Base-by-base conservation (phyloP, 305 asterid species). In the Coffea humblotiana region DNA sequence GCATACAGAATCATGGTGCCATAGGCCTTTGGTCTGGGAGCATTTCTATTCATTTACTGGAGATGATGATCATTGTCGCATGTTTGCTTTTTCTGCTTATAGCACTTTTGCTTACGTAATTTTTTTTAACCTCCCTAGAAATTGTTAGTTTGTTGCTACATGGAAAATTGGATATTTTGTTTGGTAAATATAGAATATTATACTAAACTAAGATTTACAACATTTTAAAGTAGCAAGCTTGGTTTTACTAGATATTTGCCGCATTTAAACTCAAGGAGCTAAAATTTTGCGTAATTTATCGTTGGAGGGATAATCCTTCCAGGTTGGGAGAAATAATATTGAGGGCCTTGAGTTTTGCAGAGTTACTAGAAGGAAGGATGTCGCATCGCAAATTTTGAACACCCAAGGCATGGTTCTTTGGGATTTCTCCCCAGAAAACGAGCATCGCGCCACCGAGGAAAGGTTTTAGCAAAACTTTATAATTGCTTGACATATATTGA, bases 1-100 rank as follows among this genome's bases (percentile, higher is more conserved):
- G 96, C 90, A 89, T 82, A 27, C 37, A 3, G 58, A 35, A 71
- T 81, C 40, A 70, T 77, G 37, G 35, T 87, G 97, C 92, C 97
- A 94, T 94, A 94, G 97, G 98, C 97, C 98, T 93, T 88, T 89
- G 97, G 96, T 94, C 69, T 74, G 96, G 97, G 96, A 86, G 67
- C 88, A 81, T 90, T 88, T 90, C 84, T 60, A 71, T 78, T 88
- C 85, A 75, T 83, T 73, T 80, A 35, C 86, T 83, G 48, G 78
- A 84, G 78, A 63, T 63, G 80, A 82, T 83, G 60, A 18, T 81
- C 15, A 16, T 68, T 79, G 78, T 49, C 79, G 8, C 61, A 16
- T 80, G 71, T 61, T 76, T 54, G 18, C 3, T 60, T 54, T 21
- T 21, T 29, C 69, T 70, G 71, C 72, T 21, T 21, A 66, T 48